A percentile compares a stretch with the other conserved stretches of the same genome.
phyloP scores from a whole-genome alignment of 2,329 filamentous ascomycete species.

The Aciculosporium take region DNA sequence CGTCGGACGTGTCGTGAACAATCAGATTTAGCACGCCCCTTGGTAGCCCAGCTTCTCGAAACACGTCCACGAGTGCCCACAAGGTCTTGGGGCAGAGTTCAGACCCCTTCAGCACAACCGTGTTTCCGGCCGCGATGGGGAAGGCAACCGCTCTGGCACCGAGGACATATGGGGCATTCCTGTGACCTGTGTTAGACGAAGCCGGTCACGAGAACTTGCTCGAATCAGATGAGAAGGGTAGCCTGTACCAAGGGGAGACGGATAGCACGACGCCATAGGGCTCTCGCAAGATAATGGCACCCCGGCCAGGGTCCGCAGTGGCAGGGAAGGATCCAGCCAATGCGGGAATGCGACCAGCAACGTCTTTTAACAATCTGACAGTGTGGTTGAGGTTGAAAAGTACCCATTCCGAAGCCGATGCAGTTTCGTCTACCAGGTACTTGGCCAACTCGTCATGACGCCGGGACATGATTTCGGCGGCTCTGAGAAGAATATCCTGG shows the following conservation, averaged over 20 bases:
- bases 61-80: conserved; percentile 46
- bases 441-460: conserved; percentile 44
- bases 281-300: conserved; percentile 55
- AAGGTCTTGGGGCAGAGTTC: conserved; percentile 53
- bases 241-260: conserved; percentile 63
- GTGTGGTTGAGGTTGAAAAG: conserved; percentile 25
- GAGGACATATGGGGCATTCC: conserved; percentile 45
- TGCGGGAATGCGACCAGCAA: conserved; percentile 27
- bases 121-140: conserved; percentile 67
- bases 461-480: conserved; percentile 47
- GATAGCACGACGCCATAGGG: conserved; percentile 67
- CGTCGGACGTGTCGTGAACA: conserved; percentile 49
- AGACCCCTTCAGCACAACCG: conserved; percentile 56
- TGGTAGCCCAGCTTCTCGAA: conserved; percentile 64
- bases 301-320: conserved; percentile 17
- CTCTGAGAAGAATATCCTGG: conserved; percentile 56
- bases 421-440: conserved; percentile 43
- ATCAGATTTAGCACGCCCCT: conserved; percentile 61
- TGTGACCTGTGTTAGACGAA: conserved; percentile 12
- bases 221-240: neutral
- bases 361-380: conserved; percentile 26
- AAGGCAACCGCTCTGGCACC: conserved; percentile 40
- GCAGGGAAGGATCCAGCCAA: conserved; percentile 24
- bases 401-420: conserved; percentile 22
- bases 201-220: neutral